Percentiles rank a stretch among this genome's conserved stretches.
Evolutionary conservation across 2,329 filamentous ascomycete genomes (phyloP).

Genomic region (Pestalotiopsis sp.): DNA sequence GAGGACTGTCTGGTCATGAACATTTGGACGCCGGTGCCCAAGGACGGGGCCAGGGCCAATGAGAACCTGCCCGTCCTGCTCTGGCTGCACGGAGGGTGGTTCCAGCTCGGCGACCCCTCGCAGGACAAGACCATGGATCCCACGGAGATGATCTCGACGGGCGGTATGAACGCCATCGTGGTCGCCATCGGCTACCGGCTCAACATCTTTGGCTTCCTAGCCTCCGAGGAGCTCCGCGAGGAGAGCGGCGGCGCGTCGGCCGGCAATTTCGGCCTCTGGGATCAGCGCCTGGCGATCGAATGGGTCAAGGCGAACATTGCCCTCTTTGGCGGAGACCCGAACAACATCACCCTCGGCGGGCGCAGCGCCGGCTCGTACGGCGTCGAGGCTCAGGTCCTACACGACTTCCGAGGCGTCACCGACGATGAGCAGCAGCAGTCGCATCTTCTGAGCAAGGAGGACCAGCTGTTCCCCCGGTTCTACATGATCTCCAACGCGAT

Average conservation of each 20-base stretch:
- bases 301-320: conserved; percentile 59
- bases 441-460: background rate
- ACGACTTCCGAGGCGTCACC: conserved; percentile 31
- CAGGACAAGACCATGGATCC: conserved; percentile 45
- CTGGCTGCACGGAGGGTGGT: conserved; percentile 50
- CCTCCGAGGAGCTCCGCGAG: conserved; percentile 32
- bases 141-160: conserved; percentile 41
- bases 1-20: conserved; percentile 30
- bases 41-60: background rate
- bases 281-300: conserved; percentile 50
- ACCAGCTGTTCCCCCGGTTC: conserved; percentile 35
- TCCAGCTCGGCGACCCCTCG: conserved; percentile 44
- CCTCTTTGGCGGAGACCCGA: conserved; percentile 53
- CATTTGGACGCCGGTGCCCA: conserved; percentile 24
- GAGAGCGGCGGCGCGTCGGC: conserved; percentile 52
- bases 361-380: conserved; percentile 54
- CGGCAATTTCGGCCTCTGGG: conserved; percentile 58
- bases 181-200: conserved; percentile 56
- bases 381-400: conserved; percentile 44
- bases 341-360: conserved; percentile 52
- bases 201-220: conserved; percentile 63
- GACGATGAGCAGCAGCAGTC: conserved; percentile 3
- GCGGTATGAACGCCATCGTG: conserved; percentile 36
- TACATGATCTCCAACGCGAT: conserved; percentile 50
- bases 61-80: conserved; percentile 36